Base-by-base conservation (phyloP, 1,284 basidiomycete genomes). In the Ganoderma boninense region DNA sequence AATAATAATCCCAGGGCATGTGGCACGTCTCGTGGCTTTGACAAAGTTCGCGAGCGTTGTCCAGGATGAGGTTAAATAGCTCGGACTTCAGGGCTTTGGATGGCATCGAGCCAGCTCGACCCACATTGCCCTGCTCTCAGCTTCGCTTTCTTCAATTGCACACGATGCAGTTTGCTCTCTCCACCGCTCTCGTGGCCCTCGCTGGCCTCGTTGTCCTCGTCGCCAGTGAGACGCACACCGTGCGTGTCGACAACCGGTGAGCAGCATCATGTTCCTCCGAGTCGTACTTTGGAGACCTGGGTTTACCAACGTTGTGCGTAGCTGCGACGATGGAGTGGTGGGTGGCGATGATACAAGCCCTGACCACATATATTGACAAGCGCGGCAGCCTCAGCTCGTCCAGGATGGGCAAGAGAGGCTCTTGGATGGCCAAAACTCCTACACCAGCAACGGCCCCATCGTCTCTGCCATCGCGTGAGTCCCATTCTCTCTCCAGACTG, bases 241-340 rank as follows among this genome's bases (percentile, higher is more conserved):
- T 84, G 64, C 71, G 74, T 20, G 83, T 84, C 57, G 68, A 79
- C 44, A 84, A 84, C 76, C 72, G 79, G 82, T 84, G 62, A 67
- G 79, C 77, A 18, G 16, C 44, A 8, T 43, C 18, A 13, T 62
- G 29, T 32, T 32, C 4, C 29, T 7, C 38, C 7, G 35, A 42
- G 32, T 29, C 20, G 49, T 54, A 56, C n/a, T 6, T 20, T 10
- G 44, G 66, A 64, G 62, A 56, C 13, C 32, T 71, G 2, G 18
- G 57, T 23, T 29, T 14, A 5, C 52, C 4, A 49, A 7, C n/a
- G 46, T n/a, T n/a, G 35, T 54, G 56, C 26, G 23, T 26, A 82
- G 83, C 68, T 84, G 83, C 73, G 82, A 81, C n/a, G 71, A 71
- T 40, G 83, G 83, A 62, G 82, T 80, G 69, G 82, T 84, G 66